These are phyloP conservation scores for Dactylellina parvicollis DNA, from an alignment of 2,329 filamentous ascomycete genomes.

Conservation along the genomic window DNA sequence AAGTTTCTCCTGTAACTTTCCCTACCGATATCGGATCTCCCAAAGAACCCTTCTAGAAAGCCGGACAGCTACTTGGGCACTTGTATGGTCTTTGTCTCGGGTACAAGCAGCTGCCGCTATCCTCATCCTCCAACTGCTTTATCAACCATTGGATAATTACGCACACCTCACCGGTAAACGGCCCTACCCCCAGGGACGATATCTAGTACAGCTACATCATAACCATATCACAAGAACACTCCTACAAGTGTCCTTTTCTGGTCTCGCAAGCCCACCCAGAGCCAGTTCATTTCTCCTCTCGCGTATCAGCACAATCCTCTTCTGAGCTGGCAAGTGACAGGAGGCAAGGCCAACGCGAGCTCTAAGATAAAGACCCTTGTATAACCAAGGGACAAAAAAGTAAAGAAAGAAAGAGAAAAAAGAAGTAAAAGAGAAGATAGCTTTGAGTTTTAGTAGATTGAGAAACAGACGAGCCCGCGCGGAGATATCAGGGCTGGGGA, in stretches of 20 bases:
- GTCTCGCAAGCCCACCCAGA: slow-evolving; percentile 7
- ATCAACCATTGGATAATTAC: slow-evolving; percentile 11
- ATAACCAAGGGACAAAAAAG: slow-evolving; percentile 39
- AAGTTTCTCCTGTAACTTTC: slow-evolving; percentile 30
- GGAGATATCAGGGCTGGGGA: neutral
- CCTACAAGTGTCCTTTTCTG: slow-evolving; percentile 6
- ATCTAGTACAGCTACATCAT: no score
- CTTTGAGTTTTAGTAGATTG: neutral
- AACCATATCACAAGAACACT: no score
- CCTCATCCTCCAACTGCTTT: no score
- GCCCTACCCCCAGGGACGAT: no score
- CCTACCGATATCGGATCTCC: slow-evolving; percentile 13
- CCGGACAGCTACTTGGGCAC: neutral
- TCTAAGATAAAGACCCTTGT: slow-evolving; percentile 36
- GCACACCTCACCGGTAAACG: no score
- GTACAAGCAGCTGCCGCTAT: slow-evolving; percentile 27
- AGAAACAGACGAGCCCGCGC: slow-evolving; percentile 11
- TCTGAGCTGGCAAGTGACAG: slow-evolving; percentile 51
- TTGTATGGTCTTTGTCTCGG: slow-evolving; percentile 55
- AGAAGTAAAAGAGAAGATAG: slow-evolving; percentile 16
- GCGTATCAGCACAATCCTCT: slow-evolving; percentile 42
- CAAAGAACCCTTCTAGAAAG: slow-evolving; percentile 31
- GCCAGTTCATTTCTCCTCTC: slow-evolving; percentile 21
- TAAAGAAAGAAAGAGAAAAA: slow-evolving; percentile 17
- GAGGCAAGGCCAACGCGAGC: slow-evolving; percentile 21